A percentile compares a stretch with the other conserved stretches of the same genome.
phyloP scores from a whole-genome alignment of 495 filamentous ascomycete species.

The Usnea hakonensis region DNA sequence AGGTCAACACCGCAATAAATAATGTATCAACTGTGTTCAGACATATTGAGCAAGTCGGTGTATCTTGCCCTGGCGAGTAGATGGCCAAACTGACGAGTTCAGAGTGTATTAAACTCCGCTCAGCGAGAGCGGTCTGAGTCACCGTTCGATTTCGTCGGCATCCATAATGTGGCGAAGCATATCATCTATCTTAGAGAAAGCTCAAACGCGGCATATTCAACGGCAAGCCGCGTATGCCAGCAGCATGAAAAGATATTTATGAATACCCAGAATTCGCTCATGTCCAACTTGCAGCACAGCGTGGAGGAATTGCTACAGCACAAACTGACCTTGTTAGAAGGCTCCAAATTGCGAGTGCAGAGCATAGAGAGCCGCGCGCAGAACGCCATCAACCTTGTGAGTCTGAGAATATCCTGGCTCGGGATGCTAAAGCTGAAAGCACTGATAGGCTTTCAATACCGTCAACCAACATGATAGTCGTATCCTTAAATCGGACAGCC shows the following conservation, averaged over 20 bases:
- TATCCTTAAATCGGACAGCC: slow-evolving; percentile 12
- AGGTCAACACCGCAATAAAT: slow-evolving; percentile 4
- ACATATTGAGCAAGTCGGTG: slow-evolving; percentile 5
- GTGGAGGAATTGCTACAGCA: not conserved
- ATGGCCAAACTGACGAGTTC: not conserved
- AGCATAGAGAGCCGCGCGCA: slow-evolving; percentile 10
- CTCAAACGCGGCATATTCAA: not conserved
- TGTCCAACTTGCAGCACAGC: not conserved
- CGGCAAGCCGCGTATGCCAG: not conserved
- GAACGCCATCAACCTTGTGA: slow-evolving; percentile 17
- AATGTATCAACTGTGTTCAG: slow-evolving; percentile 2
- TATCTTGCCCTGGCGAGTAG: not conserved
- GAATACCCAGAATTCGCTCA: not conserved
- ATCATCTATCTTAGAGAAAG: slow-evolving; percentile 16
- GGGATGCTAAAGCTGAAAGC: not conserved
- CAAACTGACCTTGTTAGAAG: not conserved
- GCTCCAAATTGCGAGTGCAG: slow-evolving; percentile 1
- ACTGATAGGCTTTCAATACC: slow-evolving; percentile 3
- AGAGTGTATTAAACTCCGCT: not conserved
- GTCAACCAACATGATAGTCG: slow-evolving; percentile 17
- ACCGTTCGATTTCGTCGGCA: slow-evolving; percentile 10
- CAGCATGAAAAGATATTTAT: not conserved
- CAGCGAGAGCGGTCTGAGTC: not conserved
- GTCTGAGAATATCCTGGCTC: too few relatives aligned
- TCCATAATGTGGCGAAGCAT: slow-evolving; percentile 20